Evolutionary conservation across 1,139 yeast species (phyloP), one percentile per base, ranked within the genome.

Genomic region (Lodderomyces theae): DNA sequence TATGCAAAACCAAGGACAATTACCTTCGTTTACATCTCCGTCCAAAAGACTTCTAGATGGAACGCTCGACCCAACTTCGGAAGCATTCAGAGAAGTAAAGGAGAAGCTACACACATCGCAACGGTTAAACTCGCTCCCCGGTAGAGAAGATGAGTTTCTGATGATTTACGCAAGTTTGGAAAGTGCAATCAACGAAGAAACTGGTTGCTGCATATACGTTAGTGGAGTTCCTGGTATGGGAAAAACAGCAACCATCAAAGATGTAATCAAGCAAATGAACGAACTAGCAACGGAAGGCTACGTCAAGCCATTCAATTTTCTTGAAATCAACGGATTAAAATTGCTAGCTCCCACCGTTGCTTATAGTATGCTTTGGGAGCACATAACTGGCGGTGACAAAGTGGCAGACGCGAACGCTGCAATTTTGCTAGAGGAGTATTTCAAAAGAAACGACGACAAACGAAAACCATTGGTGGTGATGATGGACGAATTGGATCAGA

Each of bases 211-310:
- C 53, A 65, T 92, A 5, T 92, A 90, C 55, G 81, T 92, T 5
- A 87, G 96, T 61, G 99, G 99, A 2, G 89, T 97, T 0, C 98
- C 99, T 0, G 99, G 99, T 9, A 90, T 95, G 4, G 99, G 99
- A 11, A 92, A 92, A 58, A 92, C 99, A 0, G 95, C 95, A 5
- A 92, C 97, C 0, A 82, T 92, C 3, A 67, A 95, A 43, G 96
- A 89, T 53, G 97, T 86, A 0, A 75, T 94, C 34, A 72, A 77
- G 21, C 89, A 85, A 52, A 64, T 92, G 41, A 72, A 66, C 45
- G 72, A 64, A 23, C 61, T 74, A 8, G 66, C 67, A 5, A 56
- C 57, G 11, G 66, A 68, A 15, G 77, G 74, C 3, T 80, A 74
- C 40, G 54, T 84, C 24, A 68, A 73, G 12, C 69, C 69, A 11